These are phyloP conservation scores for Colletotrichum eleusines DNA, from an alignment of 2,329 filamentous ascomycete genomes.

Conservation along the genomic window DNA sequence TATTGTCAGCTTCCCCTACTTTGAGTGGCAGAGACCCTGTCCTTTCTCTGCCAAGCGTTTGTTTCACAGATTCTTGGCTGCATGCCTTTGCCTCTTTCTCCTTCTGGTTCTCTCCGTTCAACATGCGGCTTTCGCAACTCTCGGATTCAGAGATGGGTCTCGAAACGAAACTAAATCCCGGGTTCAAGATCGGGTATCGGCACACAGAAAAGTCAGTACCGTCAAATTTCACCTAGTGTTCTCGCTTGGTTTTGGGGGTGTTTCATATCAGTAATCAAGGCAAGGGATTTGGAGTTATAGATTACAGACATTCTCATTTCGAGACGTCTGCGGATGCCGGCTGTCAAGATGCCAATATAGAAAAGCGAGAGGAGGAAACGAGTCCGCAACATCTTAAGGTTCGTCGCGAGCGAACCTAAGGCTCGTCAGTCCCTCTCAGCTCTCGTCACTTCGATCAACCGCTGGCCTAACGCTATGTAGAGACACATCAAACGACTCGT, in stretches of 20 bases:
- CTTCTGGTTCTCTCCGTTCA: neutral
- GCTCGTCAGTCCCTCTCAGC: slow-evolving; percentile 3
- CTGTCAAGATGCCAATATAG: slow-evolving; percentile 18
- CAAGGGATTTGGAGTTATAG: no score
- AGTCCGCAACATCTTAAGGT: neutral
- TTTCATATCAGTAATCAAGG: no score
- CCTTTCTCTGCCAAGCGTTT: neutral
- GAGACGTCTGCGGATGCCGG: neutral
- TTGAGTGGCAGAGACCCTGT: neutral
- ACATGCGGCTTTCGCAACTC: neutral
- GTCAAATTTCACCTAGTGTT: rapidly evolving
- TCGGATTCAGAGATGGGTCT: neutral
- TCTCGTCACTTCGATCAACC: neutral
- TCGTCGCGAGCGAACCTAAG: neutral
- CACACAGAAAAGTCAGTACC: neutral
- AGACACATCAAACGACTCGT: no score
- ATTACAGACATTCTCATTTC: neutral
- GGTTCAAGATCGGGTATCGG: neutral
- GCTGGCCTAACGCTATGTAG: no score
- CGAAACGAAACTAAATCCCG: no score
- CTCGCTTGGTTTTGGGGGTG: neutral
- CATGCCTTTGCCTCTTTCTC: neutral
- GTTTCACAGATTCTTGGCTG: neutral
- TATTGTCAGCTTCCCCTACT: no score
- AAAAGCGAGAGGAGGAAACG: neutral